These are phyloP conservation scores for Serendipita indica DNA, from an alignment of 768 basidiomycete genomes.

Conservation along the genomic window DNA sequence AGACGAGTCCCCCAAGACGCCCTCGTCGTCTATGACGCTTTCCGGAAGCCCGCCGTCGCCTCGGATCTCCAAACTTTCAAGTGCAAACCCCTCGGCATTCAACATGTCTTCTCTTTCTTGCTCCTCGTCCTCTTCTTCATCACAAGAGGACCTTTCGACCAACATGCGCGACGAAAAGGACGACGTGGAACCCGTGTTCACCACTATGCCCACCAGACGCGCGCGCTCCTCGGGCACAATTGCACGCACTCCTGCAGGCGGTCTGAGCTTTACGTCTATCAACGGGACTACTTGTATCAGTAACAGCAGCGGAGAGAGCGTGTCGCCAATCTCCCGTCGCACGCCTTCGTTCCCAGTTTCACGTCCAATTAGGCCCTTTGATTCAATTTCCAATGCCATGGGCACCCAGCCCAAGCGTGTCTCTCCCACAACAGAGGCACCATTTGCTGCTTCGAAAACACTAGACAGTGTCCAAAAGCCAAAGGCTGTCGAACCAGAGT, in stretches of 20 bases:
- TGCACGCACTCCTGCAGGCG: neutral
- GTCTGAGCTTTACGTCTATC: too few species aligned
- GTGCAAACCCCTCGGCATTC: neutral
- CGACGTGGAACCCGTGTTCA: neutral
- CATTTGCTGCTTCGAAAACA: slow-evolving; percentile 19
- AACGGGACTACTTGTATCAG: too few species aligned
- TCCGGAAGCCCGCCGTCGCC: neutral
- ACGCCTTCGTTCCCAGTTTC: slow-evolving; percentile 49
- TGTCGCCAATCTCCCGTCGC: slow-evolving; percentile 24
- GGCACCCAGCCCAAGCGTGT: slow-evolving; percentile 12
- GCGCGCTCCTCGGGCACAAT: neutral
- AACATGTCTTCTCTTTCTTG: neutral
- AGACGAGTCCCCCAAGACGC: neutral
- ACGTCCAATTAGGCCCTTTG: slow-evolving; percentile 65
- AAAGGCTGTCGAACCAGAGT: slow-evolving; percentile 8
- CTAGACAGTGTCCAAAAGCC: slow-evolving; percentile 16
- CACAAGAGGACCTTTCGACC: neutral
- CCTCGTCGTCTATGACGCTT: neutral
- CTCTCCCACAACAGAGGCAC: neutral
- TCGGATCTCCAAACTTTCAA: too few species aligned
- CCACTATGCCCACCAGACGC: slow-evolving; percentile 14
- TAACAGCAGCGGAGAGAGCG: neutral
- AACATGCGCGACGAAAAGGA: slow-evolving; percentile 4
- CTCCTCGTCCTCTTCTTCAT: neutral
- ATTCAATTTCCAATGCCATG: slow-evolving; percentile 38